Percentiles rank a stretch among this genome's conserved stretches.
Evolutionary conservation across 1,139 yeast species (phyloP).

Genomic region (Geotrichum europaeum): DNA sequence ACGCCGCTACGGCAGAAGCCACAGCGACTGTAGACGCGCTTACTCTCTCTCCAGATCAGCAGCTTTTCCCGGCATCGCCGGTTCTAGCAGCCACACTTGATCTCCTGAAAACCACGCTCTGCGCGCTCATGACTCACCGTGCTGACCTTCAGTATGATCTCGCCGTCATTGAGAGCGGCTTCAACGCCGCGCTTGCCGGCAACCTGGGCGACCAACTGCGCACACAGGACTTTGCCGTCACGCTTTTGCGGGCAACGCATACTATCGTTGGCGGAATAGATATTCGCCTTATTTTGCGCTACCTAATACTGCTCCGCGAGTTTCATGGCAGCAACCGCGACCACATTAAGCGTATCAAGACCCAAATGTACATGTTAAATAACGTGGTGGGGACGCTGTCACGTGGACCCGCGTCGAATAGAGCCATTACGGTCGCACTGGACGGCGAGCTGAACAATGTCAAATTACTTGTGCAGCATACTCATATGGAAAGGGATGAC

Average conservation of each 20-base stretch:
- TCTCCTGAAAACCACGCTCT: background rate
- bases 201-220: constrained; percentile 1
- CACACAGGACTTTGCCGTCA: constrained; percentile 1
- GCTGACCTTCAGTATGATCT: background rate
- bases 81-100: background rate
- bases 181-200: constrained; percentile 3
- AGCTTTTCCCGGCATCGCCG: background rate
- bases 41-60: background rate
- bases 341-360: constrained; percentile 12
- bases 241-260: background rate
- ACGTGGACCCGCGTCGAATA: background rate
- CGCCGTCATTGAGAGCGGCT: background rate
- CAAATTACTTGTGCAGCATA: constrained; percentile 1
- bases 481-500: background rate
- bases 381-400: constrained; percentile 1
- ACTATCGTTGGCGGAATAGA: background rate
- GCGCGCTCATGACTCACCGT: background rate
- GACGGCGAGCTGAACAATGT: constrained; percentile 2
- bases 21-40: background rate
- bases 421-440: background rate
- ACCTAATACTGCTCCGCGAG: constrained; percentile 7
- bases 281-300: constrained; percentile 1
- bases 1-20: background rate
- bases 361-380: constrained; percentile 12
- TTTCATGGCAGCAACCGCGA: constrained; percentile 14